Evolutionary conservation across 2,329 filamentous ascomycete species (phyloP).

Genomic region (Pezicula rhizophila): DNA sequence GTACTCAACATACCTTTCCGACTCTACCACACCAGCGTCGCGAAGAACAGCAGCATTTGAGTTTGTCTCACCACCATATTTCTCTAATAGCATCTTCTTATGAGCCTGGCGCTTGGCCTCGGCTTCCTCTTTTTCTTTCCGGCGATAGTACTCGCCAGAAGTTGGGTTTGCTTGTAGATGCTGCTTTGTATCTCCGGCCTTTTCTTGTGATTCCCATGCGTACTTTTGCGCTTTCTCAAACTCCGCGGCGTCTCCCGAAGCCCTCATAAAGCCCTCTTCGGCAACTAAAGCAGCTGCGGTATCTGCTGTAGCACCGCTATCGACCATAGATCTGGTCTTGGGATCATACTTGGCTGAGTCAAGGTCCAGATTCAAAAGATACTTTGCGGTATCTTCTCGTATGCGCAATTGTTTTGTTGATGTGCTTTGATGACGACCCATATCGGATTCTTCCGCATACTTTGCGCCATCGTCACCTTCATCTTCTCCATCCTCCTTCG

Average conservation of each 20-base stretch:
- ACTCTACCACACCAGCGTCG: conserved; percentile 67
- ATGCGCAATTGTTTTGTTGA: conserved; percentile 86
- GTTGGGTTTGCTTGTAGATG: conserved; percentile 97
- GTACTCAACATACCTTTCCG: conserved; percentile 87
- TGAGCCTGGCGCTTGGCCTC: conserved; percentile 62
- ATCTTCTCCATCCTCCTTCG: conserved; percentile 43
- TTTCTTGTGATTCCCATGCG: conserved; percentile 93
- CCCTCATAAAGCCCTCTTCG: conserved; percentile 86
- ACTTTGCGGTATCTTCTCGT: conserved; percentile 95
- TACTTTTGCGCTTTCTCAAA: conserved; percentile 86
- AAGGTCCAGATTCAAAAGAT: conserved; percentile 87
- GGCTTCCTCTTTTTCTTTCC: conserved; percentile 70
- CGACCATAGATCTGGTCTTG: conserved; percentile 87
- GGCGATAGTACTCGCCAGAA: conserved; percentile 76
- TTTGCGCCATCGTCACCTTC: conserved; percentile 55
- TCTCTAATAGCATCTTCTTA: conserved; percentile 67
- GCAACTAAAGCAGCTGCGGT: conserved; percentile 77
- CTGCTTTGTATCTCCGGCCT: conserved; percentile 67
- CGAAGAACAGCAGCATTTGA: conserved; percentile 54
- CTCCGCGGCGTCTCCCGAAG: conserved; percentile 84
- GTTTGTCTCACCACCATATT: conserved; percentile 69
- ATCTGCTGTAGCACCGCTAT: conserved; percentile 74
- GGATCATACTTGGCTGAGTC: conserved; percentile 98
- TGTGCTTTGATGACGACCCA: conserved; percentile 89
- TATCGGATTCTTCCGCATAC: conserved; percentile 93